Base-by-base conservation (phyloP, 2,329 filamentous ascomycete genomes). In the Mycosphaerella sp. region DNA sequence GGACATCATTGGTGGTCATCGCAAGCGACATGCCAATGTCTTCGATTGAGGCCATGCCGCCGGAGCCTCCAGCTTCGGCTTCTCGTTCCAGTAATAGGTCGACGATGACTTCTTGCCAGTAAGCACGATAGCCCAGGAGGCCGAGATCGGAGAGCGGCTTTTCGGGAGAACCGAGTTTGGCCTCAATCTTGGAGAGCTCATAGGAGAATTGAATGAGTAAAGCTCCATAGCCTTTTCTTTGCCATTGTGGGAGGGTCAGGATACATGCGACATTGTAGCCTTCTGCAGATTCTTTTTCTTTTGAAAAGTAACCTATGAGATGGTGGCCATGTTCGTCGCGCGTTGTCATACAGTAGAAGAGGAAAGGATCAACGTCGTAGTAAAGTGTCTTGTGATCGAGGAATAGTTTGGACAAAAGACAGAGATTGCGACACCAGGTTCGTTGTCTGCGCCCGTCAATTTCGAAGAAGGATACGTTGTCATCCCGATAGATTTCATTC, bases 221-320 rank as follows among this genome's bases (percentile, higher is more conserved):
- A 53, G 89, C 85, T 18, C 94, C 93, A 63, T 93, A 96, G 0
- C 93, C 93, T 66, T 94, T 93, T 18, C 93, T 82, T 70, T 98
- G 93, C 62, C 94, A 97, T 67, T 98, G 94, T 0, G 93, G 93
- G 3, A 98, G 76, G 0, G 93, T 98, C 53, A 98, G 76, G 67
- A 98, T 98, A 79, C 94, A 98, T 4, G 93, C 94, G 28, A 98
- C 85, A 66, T 98, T 98, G 78, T 97, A 98, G 27, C 87, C 89
- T 63, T 98, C 94, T 0, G 89, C 89, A 35, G 86, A 91, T 70
- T 98, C 93, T 62, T 98, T 98, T 70, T 98, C 93, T 68, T 98
- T 98, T 50, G 87, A 95, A 70, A 98, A 98, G 67, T 96, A 98
- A n/a, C 93, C 93, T n/a, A 98, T 87, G 44, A 98, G 80, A 65